These are phyloP conservation scores for Talaromyces funiculosus DNA, from an alignment of 2,329 filamentous ascomycete genomes.

Conservation along the genomic window DNA sequence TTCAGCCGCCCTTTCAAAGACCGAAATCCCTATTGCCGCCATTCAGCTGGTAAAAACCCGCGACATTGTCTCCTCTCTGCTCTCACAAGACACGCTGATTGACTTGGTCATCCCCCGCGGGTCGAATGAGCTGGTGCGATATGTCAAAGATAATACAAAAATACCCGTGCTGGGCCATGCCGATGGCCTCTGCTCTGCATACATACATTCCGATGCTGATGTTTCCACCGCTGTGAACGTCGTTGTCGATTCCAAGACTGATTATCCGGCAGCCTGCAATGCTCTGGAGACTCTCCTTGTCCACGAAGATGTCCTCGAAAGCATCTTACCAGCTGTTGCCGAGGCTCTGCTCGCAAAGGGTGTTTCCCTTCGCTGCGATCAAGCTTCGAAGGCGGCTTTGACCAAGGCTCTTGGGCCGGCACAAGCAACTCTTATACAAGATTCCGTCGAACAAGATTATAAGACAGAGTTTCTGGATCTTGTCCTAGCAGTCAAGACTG, in stretches of 20 bases:
- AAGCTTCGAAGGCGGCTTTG: conserved; percentile 60
- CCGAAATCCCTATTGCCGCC: conserved; percentile 74
- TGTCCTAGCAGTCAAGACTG: conserved; percentile 74
- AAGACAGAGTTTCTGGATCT: conserved; percentile 85
- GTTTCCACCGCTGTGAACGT: conserved; percentile 65
- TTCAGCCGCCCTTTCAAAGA: conserved; percentile 65
- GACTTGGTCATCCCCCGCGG: conserved; percentile 93
- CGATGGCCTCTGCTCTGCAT: conserved; percentile 84
- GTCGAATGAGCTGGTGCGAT: conserved; percentile 81
- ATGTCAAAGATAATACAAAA: conserved; percentile 83
- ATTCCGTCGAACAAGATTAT: conserved; percentile 67
- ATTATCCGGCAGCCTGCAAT: conserved; percentile 95
- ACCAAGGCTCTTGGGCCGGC: conserved; percentile 40
- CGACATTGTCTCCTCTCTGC: conserved; percentile 82
- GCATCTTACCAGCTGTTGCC: conserved; percentile 66
- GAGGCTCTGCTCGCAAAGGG: conserved; percentile 67
- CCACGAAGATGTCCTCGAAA: conserved; percentile 62
- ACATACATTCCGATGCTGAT: conserved; percentile 75
- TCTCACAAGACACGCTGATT: conserved; percentile 78
- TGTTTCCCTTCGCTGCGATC: conserved; percentile 77
- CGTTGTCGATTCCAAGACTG: conserved; percentile 85
- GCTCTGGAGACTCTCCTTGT: conserved; percentile 87
- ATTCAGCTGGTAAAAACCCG: conserved; percentile 92
- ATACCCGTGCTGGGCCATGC: conserved; percentile 96
- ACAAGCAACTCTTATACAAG: conserved; percentile 51